Base-by-base conservation (phyloP, 306 rosid genomes). In the Vigna angularis region DNA sequence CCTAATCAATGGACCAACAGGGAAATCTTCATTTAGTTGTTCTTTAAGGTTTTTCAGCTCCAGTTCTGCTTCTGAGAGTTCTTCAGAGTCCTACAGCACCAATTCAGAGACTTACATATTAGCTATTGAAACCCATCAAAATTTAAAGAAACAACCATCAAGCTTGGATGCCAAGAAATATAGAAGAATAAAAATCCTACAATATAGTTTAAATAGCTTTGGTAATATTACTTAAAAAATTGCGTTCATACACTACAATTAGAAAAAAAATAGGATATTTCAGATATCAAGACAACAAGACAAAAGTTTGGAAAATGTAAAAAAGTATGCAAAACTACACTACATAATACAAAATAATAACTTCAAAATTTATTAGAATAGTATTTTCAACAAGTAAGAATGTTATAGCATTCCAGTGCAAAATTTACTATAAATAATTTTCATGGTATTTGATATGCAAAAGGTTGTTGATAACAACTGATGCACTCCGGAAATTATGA, bases 21-120 rank as follows among this genome's bases (percentile, higher is more conserved):
- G 99, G 56, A 90, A 86, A 86, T 90, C 89, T 67, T 93, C 97
- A 83, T 65, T 75, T 57, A 95, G 89, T 70, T 95, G 88, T 71
- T 93, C 99, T 86, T 95, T 95, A 57, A 93, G 87, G 83, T 85
- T 86, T 88, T 90, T 93, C 82, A 95, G 83, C 62, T 86, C 92
- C 77, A 78, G 87, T 79, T 92, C 92, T 61, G 92, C 87, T 88
- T 86, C 96, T 65, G 96, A 88, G 66, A 93, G 84, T 55, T 92
- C 94, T 16, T 88, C 93, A 3, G 89, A 87, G 79, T 88, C 94
- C 99, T 95, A 76, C 52, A 72, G 71, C 85, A 82, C 44, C 58
- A 84, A 82, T n/a, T 76, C 81, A 65, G 58, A 42, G 72, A 17
- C 66, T 75, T 45, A 70, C 18, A 70, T 24, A 42, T 20, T 28